Evolutionary conservation across 148 eudicot genomes (phyloP), one percentile per base, ranked within the genome.

Genomic region (Polygonum aviculare): DNA sequence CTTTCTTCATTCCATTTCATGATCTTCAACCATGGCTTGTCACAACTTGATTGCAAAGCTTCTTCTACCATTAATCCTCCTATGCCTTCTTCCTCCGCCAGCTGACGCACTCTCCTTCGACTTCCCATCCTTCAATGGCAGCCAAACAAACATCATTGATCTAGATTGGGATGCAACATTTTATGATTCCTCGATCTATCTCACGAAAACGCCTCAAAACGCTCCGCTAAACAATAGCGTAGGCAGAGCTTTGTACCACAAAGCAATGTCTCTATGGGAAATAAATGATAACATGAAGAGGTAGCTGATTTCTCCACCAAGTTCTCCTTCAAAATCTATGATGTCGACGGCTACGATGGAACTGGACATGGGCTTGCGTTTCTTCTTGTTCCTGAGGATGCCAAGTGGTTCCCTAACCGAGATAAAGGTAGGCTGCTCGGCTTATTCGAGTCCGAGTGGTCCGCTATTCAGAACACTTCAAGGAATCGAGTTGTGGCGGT

Each of bases 281-380:
- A 11, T 59, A 12, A 59, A 59, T 22, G 65, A 12, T 59, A 59
- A 22, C 65, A 22, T 35, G 8, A 21, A 9, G 10, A 59, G 1
- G 33, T 59, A 10, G 65, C 89, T 0, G 88, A 90, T 79, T 88
- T 90, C 85, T 76, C 86, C 31, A 82, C 91, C 41, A 85, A 77
- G 73, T 90, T 85, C 75, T 41, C 88, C 40, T 84, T 90, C 79
- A 75, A 15, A 19, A 82, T 90, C 8, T 81, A 85, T 79, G 79
- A 84, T 12, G 48, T 3, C 11, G 75, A 62, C 52, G 7, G 19
- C 79, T 44, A 6, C 2, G 69, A 62, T 2, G 40, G 39, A 0
- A 80, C 83, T 12, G 90, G 94, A 31, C 81, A 86, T 26, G 88
- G 91, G 9, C 36, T 87, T 2, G 80, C 85, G 0, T 90, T 89